Evolutionary conservation across 1,139 yeast species (phyloP), one percentile per base, ranked within the genome.

Genomic region (Candida tropicalis): DNA sequence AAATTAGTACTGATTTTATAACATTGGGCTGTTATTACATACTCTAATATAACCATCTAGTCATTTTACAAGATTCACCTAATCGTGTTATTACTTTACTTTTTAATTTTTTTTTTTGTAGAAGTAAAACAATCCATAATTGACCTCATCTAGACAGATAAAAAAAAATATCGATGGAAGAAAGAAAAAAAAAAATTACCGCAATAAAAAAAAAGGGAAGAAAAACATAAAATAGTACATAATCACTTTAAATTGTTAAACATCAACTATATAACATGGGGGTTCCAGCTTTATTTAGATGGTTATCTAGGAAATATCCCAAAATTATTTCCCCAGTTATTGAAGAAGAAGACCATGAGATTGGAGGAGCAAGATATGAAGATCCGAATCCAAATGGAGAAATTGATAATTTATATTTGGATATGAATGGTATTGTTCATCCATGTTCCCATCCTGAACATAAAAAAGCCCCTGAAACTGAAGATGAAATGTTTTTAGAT

Each of bases 391-490:
- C 96, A 11, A 95, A 95, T 66, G 99, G 98, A 18, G 99, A 93
- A 66, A 70, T 90, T 42, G 97, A 91, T 60, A 91, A 91, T 60
- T 66, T 91, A 39, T 91, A 91, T 59, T 73, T 91, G 49, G 98
- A 91, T 68, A 91, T 91, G 98, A 91, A 91, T 59, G 97, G 97
- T 70, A 91, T 91, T 61, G 97, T 91, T 4, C 98, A 91, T 70
- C 97, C 97, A 0, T 91, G 97, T 73, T 85, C 97, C 1, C 98
- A 91, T 65, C 97, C 98, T 0, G 97, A 91, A 58, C 87, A 91
- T 54, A 84, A 84, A 49, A 96, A 97, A 5, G 44, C 85, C 96
- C 3, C 99, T 96, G 25, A 93, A 83, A 88, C 95, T 0, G 98
- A 91, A 57, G 96, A 89, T 49, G 97, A 91, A 60, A 91, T 91